Evolutionary conservation across 495 filamentous ascomycete genomes (phyloP).

Genomic region (Cercophora samala): DNA sequence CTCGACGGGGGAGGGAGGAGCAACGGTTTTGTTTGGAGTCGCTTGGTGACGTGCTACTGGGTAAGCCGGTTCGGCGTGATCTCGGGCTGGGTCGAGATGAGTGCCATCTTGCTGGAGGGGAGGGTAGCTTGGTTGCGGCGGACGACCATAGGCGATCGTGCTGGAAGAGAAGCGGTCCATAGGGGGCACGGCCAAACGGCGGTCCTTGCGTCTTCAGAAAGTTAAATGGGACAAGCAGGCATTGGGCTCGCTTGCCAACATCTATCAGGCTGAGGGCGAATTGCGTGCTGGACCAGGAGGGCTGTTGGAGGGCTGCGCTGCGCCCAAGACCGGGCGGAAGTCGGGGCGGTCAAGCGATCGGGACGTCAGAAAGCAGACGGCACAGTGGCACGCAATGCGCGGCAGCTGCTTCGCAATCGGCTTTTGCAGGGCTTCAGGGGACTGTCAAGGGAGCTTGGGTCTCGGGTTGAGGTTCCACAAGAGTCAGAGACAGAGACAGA

Average conservation of each 20-base stretch:
- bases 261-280: slow-evolving; percentile 28
- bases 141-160: slow-evolving; percentile 24
- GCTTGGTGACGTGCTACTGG: slow-evolving; percentile 17
- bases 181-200: slow-evolving; percentile 18
- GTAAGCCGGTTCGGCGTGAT: slow-evolving; percentile 29
- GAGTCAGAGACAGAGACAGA: background rate
- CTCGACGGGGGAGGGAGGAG: slow-evolving; percentile 8
- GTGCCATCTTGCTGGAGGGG: slow-evolving; percentile 29
- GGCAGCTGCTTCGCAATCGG: slow-evolving; percentile 3
- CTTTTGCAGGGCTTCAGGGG: too few species aligned
- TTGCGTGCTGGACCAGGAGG: slow-evolving; percentile 35
- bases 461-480: background rate
- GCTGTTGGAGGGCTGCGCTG: slow-evolving; percentile 15
- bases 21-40: slow-evolving; percentile 18
- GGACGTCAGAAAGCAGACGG: slow-evolving; percentile 4
- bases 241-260: slow-evolving; percentile 32
- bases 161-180: slow-evolving; percentile 28
- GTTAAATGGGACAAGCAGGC: slow-evolving; percentile 32
- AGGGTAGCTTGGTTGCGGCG: slow-evolving; percentile 15
- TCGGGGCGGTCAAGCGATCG: slow-evolving; percentile 24
- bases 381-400: slow-evolving; percentile 10
- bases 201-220: slow-evolving; percentile 29
- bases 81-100: slow-evolving; percentile 19
- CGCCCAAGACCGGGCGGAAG: slow-evolving; percentile 14
- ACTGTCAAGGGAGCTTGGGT: background rate